Percentiles rank a stretch among this genome's conserved stretches.
Conservation (phyloP, 2,329 filamentous ascomycete species). For the Nemania sp. region DNA sequence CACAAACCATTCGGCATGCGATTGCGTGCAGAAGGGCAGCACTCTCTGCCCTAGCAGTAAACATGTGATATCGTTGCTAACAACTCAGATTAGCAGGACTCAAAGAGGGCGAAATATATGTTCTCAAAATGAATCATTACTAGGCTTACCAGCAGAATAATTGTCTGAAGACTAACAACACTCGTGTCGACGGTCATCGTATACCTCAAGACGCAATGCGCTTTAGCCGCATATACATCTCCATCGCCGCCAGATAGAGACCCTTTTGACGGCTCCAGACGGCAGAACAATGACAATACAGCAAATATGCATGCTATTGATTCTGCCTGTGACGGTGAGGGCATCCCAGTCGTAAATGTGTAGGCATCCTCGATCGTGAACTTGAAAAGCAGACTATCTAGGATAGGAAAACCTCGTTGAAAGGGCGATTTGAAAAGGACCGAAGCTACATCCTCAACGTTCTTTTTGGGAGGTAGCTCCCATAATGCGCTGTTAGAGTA, state of each 20-base stretch:
- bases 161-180: background rate
- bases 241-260: background rate
- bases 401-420: background rate
- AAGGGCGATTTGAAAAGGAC: slow-evolving; percentile 1
- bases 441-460: background rate
- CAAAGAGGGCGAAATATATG: background rate
- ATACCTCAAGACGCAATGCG: background rate
- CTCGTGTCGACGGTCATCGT: slow-evolving; percentile 1
- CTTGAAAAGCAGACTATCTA: background rate
- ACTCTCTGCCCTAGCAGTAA: background rate
- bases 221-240: background rate
- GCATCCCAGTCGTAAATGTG: background rate
- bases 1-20: slow-evolving; percentile 10
- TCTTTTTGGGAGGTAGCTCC: background rate
- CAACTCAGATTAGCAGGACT: background rate
- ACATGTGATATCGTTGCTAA: slow-evolving; percentile 1
- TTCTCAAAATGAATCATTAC: background rate
- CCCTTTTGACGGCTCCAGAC: background rate
- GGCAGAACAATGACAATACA: background rate
- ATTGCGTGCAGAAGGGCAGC: background rate
- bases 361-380: slow-evolving; percentile 1
- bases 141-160: background rate
- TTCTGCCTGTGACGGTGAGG: background rate
- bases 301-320: slow-evolving; percentile 1
- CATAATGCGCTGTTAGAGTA: background rate